Evolutionary conservation across 2,329 filamentous ascomycete genomes (phyloP), one percentile per base, ranked within the genome.

Genomic region (Periconia digitata): DNA sequence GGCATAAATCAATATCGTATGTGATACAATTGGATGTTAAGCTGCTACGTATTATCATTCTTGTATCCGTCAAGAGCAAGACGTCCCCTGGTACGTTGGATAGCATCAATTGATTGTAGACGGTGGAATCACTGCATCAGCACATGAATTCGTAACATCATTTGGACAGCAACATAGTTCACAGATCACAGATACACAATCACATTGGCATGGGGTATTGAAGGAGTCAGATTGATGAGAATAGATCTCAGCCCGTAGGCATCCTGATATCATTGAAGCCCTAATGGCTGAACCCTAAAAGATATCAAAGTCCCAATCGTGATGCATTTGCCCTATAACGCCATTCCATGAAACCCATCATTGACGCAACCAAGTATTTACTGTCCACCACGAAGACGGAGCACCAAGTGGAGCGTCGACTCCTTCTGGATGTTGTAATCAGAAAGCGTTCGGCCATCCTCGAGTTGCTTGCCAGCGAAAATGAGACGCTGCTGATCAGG

Each of bases 391-490:
- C 80, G 80, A 39, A 83, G 77, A 72, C 80, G 76, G 54, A 83
- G 76, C 64, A 85, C 83, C 74, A 85, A 76, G 72, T 85, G 83
- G 51, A 85, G 74, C 1, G 82, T 85, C 45, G 78, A 81, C 74
- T 85, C 83, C 78, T 83, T 83, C 74, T 97, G 92, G 40, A 96
- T 96, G 79, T 96, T 96, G 84, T 96, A 96, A 72, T 96, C 92
- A 43, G 84, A 87, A 0, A 96, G 79, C 0, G 92, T 96, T 18
- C 92, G 89, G 41, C 92, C 92, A 62, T 96, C 91, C 71, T 96
- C 90, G 1, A 96, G 76, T 74, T 96, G 90, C 83, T 96, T 96
- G 50, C 91, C 91, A 40, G 91, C 90, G 56, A 95, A 95, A 69
- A 96, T 95, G 12, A 96, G 77, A 64, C 92, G 90, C 76, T 96